Base-by-base conservation (phyloP, 2,329 filamentous ascomycete species). In the Epichloe elymi region DNA sequence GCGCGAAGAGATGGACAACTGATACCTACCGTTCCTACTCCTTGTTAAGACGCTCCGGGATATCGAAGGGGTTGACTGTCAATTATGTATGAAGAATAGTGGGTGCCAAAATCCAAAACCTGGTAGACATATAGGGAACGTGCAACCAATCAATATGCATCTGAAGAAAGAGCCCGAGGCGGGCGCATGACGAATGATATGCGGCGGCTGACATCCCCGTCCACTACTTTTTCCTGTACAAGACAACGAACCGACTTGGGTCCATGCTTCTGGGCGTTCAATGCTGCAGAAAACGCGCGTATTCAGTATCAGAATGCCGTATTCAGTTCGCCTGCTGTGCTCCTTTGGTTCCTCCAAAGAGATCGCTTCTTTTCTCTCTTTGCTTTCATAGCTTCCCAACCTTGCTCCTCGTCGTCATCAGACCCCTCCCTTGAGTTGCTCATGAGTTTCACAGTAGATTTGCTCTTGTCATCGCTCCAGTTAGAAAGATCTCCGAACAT, bases 321-420 rank as follows among this genome's bases (percentile, higher is more conserved):
- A 39, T 73, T 70, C 45, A 79, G 65, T 36, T 75, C 74, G 49
- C 66, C 69, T 36, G 70, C 69, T 19, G 73, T 61, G 42, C 64
- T 69, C 66, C 82, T 83, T 68, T 82, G 85, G 42, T 70, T 71
- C 63, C 73, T 76, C 82, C 82, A 85, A 37, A 77, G 56, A n/a
- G 77, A 78, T 60, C 75, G 77, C 69, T 83, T 85, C 70, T 83
- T 78, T 52, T 84, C 80, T 52, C 80, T 72, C 69, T 84, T 84
- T 51, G 79, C 79, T 61, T 79, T 80, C 80, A 86, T 83, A 33
- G 80, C 79, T 55, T 78, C 80, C 82, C 82, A 86, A 15, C 79
- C 82, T 59, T 83, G 72, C 49, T 85, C 82, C 17, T 85, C 80
- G 46, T 85, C 82, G 35, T 83, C 79, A 43, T 70, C 67, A 14